A percentile compares a stretch with the other conserved stretches of the same genome.
These are phyloP conservation scores for Aureobasidium uvarum DNA, from an alignment of 2,329 filamentous ascomycete genomes.

Conservation along the genomic window DNA sequence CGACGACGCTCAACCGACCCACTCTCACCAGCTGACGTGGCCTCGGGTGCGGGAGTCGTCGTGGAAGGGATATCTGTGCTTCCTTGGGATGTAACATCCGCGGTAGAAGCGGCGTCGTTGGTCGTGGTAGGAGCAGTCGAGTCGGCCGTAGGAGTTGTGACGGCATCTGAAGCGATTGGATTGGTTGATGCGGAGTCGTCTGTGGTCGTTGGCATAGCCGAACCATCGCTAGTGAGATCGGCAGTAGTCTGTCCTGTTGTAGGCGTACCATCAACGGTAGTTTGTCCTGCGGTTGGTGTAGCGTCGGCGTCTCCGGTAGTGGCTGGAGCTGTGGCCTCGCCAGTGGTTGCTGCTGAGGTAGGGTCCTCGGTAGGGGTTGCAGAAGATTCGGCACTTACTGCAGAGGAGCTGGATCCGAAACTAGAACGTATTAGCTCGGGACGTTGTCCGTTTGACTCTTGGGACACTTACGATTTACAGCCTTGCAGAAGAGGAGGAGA, in stretches of 20 bases:
- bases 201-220: neutral
- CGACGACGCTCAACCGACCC: neutral
- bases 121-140: neutral
- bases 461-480: neutral
- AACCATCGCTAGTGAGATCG: neutral
- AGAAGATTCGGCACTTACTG: neutral
- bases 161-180: too few species aligned
- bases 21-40: neutral
- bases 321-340: neutral
- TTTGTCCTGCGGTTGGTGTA: neutral
- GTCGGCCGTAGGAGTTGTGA: too few species aligned
- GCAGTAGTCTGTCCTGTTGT: neutral
- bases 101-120: neutral
- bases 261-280: neutral
- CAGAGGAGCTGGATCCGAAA: neutral
- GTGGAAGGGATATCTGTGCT: too few species aligned
- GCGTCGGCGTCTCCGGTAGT: neutral
- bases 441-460: too few species aligned
- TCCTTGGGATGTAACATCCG: neutral
- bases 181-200: neutral
- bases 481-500: conserved; percentile 16
- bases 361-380: neutral
- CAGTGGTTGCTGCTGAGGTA: neutral
- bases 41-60: neutral
- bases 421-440: neutral